Conservation (phyloP, 1,139 yeast genomes). For the Taphrina deformans region DNA sequence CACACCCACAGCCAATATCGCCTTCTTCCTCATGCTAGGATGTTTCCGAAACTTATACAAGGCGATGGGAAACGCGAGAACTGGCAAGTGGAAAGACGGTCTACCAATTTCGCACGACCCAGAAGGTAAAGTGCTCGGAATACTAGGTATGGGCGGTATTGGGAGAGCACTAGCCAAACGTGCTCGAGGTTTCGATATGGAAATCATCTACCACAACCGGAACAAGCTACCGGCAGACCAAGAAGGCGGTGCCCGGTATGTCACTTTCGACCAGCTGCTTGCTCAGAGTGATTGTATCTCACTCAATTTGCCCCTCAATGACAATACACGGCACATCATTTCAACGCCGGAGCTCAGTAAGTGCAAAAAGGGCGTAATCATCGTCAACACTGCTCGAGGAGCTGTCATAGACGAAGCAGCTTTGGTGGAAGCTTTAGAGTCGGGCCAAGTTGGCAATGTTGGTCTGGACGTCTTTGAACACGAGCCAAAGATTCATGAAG, state of each 20-base stretch:
- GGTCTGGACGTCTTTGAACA: conserved; percentile 81
- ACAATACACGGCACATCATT: conserved; percentile 56
- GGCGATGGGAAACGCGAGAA: conserved; percentile 52
- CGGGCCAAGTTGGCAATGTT: conserved; percentile 67
- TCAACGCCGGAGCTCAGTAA: conserved; percentile 55
- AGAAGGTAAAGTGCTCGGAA: conserved; percentile 64
- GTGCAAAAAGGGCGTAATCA: conserved; percentile 67
- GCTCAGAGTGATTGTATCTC: conserved; percentile 60
- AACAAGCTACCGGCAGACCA: conserved; percentile 54
- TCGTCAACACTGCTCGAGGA: conserved; percentile 70
- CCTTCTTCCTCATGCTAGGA: conserved; percentile 63
- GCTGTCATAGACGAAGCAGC: conserved; percentile 71
- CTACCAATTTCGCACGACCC: conserved; percentile 54
- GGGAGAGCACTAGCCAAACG: conserved; percentile 73
- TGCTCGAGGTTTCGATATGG: conserved; percentile 63
- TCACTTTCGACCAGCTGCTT: conserved; percentile 58
- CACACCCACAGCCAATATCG: conserved; percentile 80
- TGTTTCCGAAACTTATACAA: conserved; percentile 65
- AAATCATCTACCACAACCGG: conserved; percentile 67
- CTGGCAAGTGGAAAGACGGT: conserved; percentile 45
- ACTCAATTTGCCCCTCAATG: conserved; percentile 63
- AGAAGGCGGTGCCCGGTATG: conserved; percentile 56
- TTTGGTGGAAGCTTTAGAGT: conserved; percentile 62
- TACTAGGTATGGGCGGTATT: conserved; percentile 80
- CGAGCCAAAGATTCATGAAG: conserved; percentile 60